Evolutionary conservation across 2,329 filamentous ascomycete species (phyloP), one percentile per base, ranked within the genome.

Genomic region (Colletotrichum navitas): DNA sequence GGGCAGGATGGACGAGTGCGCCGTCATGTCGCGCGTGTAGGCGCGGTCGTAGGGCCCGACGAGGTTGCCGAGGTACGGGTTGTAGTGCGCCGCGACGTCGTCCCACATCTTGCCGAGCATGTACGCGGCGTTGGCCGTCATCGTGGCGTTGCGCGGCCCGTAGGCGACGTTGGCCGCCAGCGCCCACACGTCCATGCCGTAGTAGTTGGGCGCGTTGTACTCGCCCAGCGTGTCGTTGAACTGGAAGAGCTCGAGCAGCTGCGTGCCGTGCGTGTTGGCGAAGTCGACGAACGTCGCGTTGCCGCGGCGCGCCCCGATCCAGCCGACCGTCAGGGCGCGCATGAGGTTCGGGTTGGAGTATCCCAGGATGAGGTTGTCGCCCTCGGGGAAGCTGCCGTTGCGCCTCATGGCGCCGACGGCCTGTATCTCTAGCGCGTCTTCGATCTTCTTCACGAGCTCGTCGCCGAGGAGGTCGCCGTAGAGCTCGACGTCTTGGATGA

Each of bases 271-370:
- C 29, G 78, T 71, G 29, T 80, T 75, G 55, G 82, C 82, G 68
- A 82, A 84, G 64, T 80, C 72, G 68, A 79, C 76, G 6, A 83
- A 78, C 0, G 76, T 79, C 26, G 79, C 68, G 73, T 84, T 84
- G 26, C 79, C 74, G 24, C 79, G 77, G 3, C 81, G 81, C 4
- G 77, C 65, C 1, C 83, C 83, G n/a, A 83, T 79, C 82, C 83
- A 84, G 12, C 82, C 81, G 3, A 82, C 79, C 3, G 78, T 78
- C 54, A 81, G 77, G 3, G 79, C 79, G 4, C 83, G 79, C 82
- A 84, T 84, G 41, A 84, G 76, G 1, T 54, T 76, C 1, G 83
- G 83, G 72, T 85, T 86, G 0, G 80, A 80, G 74, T 84, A 84
- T 0, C 76, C 81, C 0, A 82, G 72, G 10, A 79, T 80, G 6